These are phyloP conservation scores for Trichoderma sp. DNA, from an alignment of 2,329 filamentous ascomycete species.

Conservation along the genomic window DNA sequence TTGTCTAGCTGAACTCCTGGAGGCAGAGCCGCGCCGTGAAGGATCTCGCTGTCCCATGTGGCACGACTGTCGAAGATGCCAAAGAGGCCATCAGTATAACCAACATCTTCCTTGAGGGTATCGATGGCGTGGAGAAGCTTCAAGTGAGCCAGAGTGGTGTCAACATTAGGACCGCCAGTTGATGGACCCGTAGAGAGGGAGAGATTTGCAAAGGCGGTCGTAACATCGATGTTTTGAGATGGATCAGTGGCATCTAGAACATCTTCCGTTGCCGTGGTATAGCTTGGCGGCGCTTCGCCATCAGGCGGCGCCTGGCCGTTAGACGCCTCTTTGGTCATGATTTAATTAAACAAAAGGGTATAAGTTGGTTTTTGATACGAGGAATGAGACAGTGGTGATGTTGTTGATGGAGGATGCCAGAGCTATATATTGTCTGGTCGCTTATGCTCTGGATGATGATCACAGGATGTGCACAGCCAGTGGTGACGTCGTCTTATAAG, in stretches of 20 bases:
- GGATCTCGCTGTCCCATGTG: slow-evolving; percentile 19
- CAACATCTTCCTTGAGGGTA: slow-evolving; percentile 65
- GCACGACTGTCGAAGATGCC: slow-evolving; percentile 54
- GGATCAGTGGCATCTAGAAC: not conserved
- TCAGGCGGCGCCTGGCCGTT: not conserved
- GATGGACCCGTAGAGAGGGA: not conserved
- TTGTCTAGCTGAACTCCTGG: slow-evolving; percentile 21
- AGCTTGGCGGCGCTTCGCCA: slow-evolving; percentile 1
- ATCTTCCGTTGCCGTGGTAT: not conserved
- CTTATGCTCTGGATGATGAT: not conserved
- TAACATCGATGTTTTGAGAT: slow-evolving; percentile 5
- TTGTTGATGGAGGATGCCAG: not conserved
- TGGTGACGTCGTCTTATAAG: not conserved
- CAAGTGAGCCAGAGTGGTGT: slow-evolving; percentile 69
- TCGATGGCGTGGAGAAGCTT: slow-evolving; percentile 70
- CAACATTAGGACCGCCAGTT: slow-evolving; percentile 23
- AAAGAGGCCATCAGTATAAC: slow-evolving; percentile 65
- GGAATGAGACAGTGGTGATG: not conserved
- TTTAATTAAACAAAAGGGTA: not conserved
- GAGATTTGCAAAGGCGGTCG: slow-evolving; percentile 5
- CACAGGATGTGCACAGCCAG: not conserved
- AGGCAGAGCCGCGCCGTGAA: slow-evolving; percentile 15
- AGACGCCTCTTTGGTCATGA: not conserved
- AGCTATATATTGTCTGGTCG: not conserved
- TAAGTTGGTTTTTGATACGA: not conserved